Base-by-base conservation (phyloP, 352 stramenopile species). In the Pythium monospermum region DNA sequence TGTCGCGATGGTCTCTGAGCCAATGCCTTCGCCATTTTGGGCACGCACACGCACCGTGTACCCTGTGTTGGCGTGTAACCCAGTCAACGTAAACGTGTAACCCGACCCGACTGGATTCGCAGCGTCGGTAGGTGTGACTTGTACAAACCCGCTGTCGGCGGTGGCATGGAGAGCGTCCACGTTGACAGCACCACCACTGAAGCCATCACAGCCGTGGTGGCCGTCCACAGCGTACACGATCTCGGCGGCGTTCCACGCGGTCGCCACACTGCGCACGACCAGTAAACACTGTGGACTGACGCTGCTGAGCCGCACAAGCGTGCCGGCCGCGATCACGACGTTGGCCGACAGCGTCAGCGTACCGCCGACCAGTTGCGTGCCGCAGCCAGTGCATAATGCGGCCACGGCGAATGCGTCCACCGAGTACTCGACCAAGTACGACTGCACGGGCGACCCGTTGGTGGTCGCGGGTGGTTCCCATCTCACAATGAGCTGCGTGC, bases 401-500 rank as follows among this genome's bases (percentile, higher is more conserved):
- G 68, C 57, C 1, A 55, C 42, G 3, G 54, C 52, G 57, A 91
- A 91, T 8, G 50, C 63, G 35, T 80, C 64, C 0, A 74, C 74
- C 1, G 83, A 93, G 66, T 88, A 95, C 49, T 96, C 87, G n/a
- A 98, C 66, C 4, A 87, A 26, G 63, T 95, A 98, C 8, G 71
- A 59, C 1, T 53, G 50, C 5, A 97, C 49, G 1, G 63, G 39
- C 0, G 77, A 76, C 6, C 91, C 91, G 38, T 97, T 91, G 7
- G 42, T 58, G 3, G 68, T 80, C 1, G 38, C 42, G 12, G 85
- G 76, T 0, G 72, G 54, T 39, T 85, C 64, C 91, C 93, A 98
- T 44, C 79, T 81, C 19, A 98, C 73, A 15, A 85, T 85, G 2
- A 98, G 63, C 6, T 69, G 71, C 11, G 83, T 90, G 3, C 71